These are phyloP conservation scores for Inga laurina DNA, from an alignment of 306 rosid species.

Conservation along the genomic window DNA sequence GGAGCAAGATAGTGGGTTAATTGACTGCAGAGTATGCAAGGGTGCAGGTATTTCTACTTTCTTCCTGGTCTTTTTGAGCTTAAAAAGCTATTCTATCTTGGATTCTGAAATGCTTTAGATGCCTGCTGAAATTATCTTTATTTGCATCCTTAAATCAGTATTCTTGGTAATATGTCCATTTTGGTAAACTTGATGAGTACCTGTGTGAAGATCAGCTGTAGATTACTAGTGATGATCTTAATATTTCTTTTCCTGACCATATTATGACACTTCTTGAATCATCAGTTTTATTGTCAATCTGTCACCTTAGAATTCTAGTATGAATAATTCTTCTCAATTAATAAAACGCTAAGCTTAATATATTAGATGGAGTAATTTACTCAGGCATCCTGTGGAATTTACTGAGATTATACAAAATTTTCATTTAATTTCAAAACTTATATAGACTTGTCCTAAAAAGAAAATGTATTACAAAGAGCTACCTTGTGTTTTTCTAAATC, in stretches of 20 bases:
- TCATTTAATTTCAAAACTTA: not conserved
- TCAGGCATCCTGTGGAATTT: not conserved
- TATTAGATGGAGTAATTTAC: not conserved
- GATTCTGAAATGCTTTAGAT: not conserved
- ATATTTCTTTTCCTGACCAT: not conserved
- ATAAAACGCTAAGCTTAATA: not conserved
- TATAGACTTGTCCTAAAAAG: not conserved
- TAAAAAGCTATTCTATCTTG: not conserved
- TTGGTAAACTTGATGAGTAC: not conserved
- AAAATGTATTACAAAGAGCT: not conserved
- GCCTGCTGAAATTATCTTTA: not conserved
- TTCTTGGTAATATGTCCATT: not conserved
- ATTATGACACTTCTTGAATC: not conserved
- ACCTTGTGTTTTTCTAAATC: not conserved
- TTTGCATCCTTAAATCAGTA: not conserved
- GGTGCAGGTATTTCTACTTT: constrained; percentile 74
- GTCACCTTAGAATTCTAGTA: not conserved
- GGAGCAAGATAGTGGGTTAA: constrained; percentile 70
- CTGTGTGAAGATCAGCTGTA: not conserved
- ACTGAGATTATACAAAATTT: not conserved
- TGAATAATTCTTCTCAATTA: not conserved
- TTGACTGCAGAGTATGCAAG: constrained; percentile 91
- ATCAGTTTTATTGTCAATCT: not conserved
- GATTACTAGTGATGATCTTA: not conserved
- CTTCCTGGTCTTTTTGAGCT: constrained; percentile 4